Base-by-base conservation (phyloP, 1,139 yeast genomes). In the Blastobotrys arbuscula region DNA sequence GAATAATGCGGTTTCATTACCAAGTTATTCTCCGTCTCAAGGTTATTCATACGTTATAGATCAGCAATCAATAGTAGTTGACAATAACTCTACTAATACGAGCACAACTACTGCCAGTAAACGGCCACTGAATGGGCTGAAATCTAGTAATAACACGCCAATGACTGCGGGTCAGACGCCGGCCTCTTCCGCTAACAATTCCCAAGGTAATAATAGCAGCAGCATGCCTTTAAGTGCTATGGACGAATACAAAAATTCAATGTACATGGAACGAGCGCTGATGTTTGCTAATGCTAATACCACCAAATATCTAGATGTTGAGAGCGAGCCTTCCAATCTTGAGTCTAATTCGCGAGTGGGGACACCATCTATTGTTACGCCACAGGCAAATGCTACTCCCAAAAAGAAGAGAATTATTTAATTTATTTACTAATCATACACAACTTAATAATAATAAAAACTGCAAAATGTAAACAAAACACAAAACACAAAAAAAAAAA, bases 11-110 rank as follows among this genome's bases (percentile, higher is more conserved):
- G 54, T 59, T 31, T 47, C 58, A 23, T 53, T 69, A 34, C 68
- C 71, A 0, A 58, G 58, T 10, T 68, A 62, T 48, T 59, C 65
- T 2, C 66, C 71, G 0, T 60, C 68, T 1, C 65, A 62, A 38
- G 72, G 73, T 2, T 67, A 68, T 49, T 59, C 63, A 1, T 68
- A 67, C 41, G 48, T 56, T 16, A 54, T 50, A 20, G 60, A 57
- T 19, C 53, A 50, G n/a, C 28, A 48, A 12, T 15, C 45, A 2
- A 28, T 45, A 34, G 31, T 37, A 3, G 39, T 39, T 1, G 34
- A 38, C 24, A 40, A 3, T 28, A 19, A 4, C 10, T 3, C 20
- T n/a, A 15, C 36, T 34, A 26, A 15, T 28, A 33, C 44, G 38
- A 31, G 23, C 19, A 10, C 38, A 15, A 21, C 31, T 2, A 34